Base-by-base conservation (phyloP, 768 basidiomycete genomes). In the Naematelia aurantialba region DNA sequence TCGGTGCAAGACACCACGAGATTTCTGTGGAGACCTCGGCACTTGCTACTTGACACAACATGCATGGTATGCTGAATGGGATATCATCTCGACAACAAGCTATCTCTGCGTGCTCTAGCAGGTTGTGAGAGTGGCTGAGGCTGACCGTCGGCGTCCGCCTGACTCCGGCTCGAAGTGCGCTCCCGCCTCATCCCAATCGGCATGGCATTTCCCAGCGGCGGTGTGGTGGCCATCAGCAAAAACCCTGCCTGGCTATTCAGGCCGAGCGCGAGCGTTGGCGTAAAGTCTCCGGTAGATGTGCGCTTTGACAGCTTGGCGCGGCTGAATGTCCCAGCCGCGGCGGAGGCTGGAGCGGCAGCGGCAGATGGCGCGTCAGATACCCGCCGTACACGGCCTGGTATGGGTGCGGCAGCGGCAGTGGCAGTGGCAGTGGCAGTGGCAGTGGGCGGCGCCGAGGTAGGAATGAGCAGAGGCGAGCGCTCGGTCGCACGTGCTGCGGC, bases 191-290 rank as follows among this genome's bases (percentile, higher is more conserved):
- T 45, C 19, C 13, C 45, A 24, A 22, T 46, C n/a, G 45, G 30
- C 48, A 31, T 11, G 27, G 39, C 45, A 19, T 51, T 45, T 4
- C 48, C 19, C 13, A 45, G 19, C 19, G 70, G 68, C 22, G 71
- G 71, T 2, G 68, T 66, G 4, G 71, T 65, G 17, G 66, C 71
- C 53, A 73, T 31, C 22, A 73, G 50, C 30, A 73, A 51, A 19
- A 73, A 66, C 3, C 71, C 69, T n/a, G 71, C 71, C 39, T 73
- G 71, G 53, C 56, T 61, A 14, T 59, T 59, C 22, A 69, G 42
- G 1, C 68, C 68, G 13, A 70, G 51, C 5, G 66, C 68, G 13
- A 70, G 51, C 5, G 66, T 60, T 11, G 65, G 60, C 0, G 61
- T 52, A 25, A 69, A 64, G 39, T 69, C 65, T 13, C 56, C 46